phyloP scores from a whole-genome alignment of 192 early-diverging fungal species.

The Coemansia sp. region DNA sequence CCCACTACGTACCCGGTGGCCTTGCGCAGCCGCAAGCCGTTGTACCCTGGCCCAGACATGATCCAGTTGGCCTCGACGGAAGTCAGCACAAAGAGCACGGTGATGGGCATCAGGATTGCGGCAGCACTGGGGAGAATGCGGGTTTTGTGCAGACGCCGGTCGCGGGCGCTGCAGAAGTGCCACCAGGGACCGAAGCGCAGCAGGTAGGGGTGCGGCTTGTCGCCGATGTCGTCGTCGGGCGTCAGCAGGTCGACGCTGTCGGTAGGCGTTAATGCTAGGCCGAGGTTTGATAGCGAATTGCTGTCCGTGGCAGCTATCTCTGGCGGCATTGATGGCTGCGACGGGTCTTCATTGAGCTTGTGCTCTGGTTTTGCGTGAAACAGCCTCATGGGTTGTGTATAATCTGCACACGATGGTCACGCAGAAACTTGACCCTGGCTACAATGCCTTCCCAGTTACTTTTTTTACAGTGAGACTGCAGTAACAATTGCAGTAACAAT shows the following conservation, averaged over 20 bases:
- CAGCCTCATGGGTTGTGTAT: not conserved
- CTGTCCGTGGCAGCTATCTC: not conserved
- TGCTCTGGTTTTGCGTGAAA: not conserved
- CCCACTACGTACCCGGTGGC: conserved; percentile 45
- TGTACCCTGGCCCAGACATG: conserved; percentile 26
- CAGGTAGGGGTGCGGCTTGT: conserved; percentile 20
- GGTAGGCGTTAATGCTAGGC: not conserved
- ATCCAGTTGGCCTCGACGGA: conserved; percentile 51
- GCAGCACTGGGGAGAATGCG: conserved; percentile 47
- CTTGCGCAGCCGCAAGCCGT: conserved; percentile 31
- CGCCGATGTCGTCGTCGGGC: conserved; percentile 4
- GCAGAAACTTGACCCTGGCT: too few relatives aligned
- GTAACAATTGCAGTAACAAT: too few relatives aligned
- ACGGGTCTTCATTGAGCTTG: not conserved
- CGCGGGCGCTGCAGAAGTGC: conserved; percentile 32
- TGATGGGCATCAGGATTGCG: conserved; percentile 36
- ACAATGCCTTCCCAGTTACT: too few relatives aligned
- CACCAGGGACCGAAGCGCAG: conserved; percentile 36
- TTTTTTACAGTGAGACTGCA: too few relatives aligned
- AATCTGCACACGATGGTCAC: too few relatives aligned
- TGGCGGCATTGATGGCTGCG: not conserved
- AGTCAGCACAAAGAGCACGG: conserved; percentile 45
- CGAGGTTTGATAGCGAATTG: conserved; percentile 2
- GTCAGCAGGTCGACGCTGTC: not conserved
- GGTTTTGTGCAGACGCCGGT: conserved; percentile 24